Evolutionary conservation across 441 rosid species (phyloP), one percentile per base, ranked within the genome.

Genomic region (Cnidoscolus chayamansa): DNA sequence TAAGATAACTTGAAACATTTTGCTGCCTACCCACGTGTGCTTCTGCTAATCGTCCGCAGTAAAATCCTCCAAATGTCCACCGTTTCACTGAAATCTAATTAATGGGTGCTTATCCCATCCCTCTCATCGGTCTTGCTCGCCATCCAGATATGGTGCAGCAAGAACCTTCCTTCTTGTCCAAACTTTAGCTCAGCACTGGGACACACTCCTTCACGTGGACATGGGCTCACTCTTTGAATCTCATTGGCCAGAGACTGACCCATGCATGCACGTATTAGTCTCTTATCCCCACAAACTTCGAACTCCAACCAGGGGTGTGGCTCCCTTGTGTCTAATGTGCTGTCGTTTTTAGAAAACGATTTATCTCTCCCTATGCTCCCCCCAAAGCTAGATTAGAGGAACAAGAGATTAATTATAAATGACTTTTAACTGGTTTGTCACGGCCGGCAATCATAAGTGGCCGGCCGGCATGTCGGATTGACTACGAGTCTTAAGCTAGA

Each of bases 391-490:
- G 25, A 25, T 25, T 25, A 25, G 67, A 43, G 74, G 17, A 68
- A 67, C 48, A 68, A 37, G 74, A 63, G 48, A 40, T 40, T n/a
- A 15, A 20, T 30, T 17, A 13, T 58, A 61, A 58, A 37, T 63
- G 67, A 50, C 11, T 60, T 71, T 47, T 45, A 66, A 77, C 65
- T 56, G 67, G 13, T 16, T 59, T 71, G 72, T 68, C 72, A 48
- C 32, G 62, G 72, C 81, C 63, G 66, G 73, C 70, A 74, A 73
- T 43, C 31, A 49, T 57, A 40, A 58, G 68, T 74, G 82, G 77
- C 66, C 64, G 59, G 76, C 81, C 64, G 59, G 76, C 81, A 71
- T 75, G 74, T 78, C 72, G 74, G 74, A 62, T 73, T 77, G 80
- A 78, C 63, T 19, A 16, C 0, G 75, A 72, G 25, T 25, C 25